Evolutionary conservation across 176 grass and related monocot genomes (phyloP), one percentile per base, ranked within the genome.

Genomic region (Poa annua): DNA sequence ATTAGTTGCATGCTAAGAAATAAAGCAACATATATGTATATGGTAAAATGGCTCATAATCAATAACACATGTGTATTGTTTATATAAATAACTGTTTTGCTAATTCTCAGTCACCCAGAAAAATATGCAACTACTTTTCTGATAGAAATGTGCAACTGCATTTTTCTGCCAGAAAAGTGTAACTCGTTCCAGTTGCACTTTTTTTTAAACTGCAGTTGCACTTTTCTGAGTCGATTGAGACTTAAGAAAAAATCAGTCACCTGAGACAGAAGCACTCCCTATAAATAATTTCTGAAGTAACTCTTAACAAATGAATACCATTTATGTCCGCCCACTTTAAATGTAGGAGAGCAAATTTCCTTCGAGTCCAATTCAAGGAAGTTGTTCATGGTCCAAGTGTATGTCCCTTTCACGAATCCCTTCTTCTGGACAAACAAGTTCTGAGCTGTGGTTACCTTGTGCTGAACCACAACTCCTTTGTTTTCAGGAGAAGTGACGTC

Each of bases 371-470:
- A 62, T 47, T 53, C 47, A 66, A 12, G 22, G 47, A 75, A 81
- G 22, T 66, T 75, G 12, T 75, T 44, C 55, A 80, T 12, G 44
- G 45, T 75, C 85, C 85, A 81, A 24, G 47, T 81, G 20, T 86
- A 86, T 12, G 45, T 80, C 21, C 85, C 85, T 81, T 81, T 32
- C 34, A 80, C 74, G 22, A 81, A 55, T 1, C 13, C 84, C 47
- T 86, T 74, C 35, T 86, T 86, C 66, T 86, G 77, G 45, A 81
- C 77, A 71, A 86, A 81, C 11, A 86, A 9, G 11, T 74, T 75
- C 45, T 15, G 56, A 42, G 79, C 57, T 54, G 44, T 16, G 55
- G 9, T n/a, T 51, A 19, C n/a, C 34, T 81, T 81, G 22, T 86
- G 54, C 52, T 36, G 3, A 80, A 49, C 22, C 38, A 45, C 49